These are phyloP conservation scores for Boehmeria nivea DNA, from an alignment of 306 rosid genomes.

Conservation along the genomic window DNA sequence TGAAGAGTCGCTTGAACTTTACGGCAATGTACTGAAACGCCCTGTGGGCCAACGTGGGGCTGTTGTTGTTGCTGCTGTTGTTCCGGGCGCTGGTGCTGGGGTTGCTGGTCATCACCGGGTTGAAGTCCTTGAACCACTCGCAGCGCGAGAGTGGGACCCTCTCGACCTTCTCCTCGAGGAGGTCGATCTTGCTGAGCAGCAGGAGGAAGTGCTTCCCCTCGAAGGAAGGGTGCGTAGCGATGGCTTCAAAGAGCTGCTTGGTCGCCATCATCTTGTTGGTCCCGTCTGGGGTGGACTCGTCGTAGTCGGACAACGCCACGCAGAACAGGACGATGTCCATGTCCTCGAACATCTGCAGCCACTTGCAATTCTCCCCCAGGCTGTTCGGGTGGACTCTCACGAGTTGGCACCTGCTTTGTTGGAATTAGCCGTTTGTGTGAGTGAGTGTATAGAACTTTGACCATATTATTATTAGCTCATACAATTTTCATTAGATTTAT, in stretches of 20 bases:
- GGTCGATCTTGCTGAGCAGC: conserved; percentile 59
- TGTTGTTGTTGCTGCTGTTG: conserved; percentile 29
- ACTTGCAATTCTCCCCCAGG: conserved; percentile 64
- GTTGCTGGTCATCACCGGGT: conserved; percentile 38
- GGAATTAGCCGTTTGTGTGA: not conserved
- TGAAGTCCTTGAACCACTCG: conserved; percentile 67
- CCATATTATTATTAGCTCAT: too few relatives aligned
- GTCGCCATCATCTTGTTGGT: conserved; percentile 61
- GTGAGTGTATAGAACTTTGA: too few relatives aligned
- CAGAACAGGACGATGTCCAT: conserved; percentile 44
- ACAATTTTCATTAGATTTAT: too few relatives aligned
- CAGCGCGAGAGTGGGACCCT: conserved; percentile 47
- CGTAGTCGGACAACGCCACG: conserved; percentile 60
- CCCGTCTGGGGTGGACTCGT: conserved; percentile 36
- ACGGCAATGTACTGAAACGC: conserved; percentile 60
- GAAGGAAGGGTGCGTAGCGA: conserved; percentile 37
- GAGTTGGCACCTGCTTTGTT: conserved; percentile 48
- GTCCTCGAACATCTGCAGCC: conserved; percentile 71
- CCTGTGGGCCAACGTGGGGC: conserved; percentile 43
- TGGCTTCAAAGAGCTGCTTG: conserved; percentile 54
- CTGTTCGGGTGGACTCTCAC: conserved; percentile 50
- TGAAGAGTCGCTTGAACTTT: conserved; percentile 61
- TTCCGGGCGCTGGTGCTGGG: conserved; percentile 14
- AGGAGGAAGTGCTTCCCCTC: conserved; percentile 51
- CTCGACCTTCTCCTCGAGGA: conserved; percentile 53